These are phyloP conservation scores for Lactifluus piperatus DNA, from an alignment of 768 basidiomycete genomes.

Conservation along the genomic window DNA sequence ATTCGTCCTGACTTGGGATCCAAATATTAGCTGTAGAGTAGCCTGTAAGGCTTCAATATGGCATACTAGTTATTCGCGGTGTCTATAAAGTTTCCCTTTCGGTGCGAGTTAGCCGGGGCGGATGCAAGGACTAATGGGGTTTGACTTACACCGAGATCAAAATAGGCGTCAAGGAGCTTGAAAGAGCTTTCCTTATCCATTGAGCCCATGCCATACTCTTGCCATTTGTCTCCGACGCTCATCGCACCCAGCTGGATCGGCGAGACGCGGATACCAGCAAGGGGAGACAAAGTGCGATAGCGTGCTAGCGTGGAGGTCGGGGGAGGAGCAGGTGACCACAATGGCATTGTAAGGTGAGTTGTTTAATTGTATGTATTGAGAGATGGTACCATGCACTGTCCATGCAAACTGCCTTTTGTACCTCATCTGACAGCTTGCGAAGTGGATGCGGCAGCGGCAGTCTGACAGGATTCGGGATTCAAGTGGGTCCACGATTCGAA, in stretches of 20 bases:
- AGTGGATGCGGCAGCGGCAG: neutral
- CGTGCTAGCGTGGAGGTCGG: conserved; percentile 25
- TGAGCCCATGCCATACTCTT: conserved; percentile 23
- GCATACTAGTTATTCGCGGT: conserved; percentile 32
- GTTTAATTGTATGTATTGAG: neutral
- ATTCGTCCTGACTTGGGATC: conserved; percentile 20
- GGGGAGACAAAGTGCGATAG: conserved; percentile 28
- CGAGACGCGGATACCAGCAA: conserved; percentile 31
- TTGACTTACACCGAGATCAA: conserved; percentile 25
- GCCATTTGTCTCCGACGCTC: conserved; percentile 34
- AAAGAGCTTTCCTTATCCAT: conserved; percentile 32
- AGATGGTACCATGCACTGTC: too few relatives aligned
- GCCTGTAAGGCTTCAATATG: neutral
- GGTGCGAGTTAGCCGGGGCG: neutral
- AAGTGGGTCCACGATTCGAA: too few relatives aligned
- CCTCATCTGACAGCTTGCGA: neutral
- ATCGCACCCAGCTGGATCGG: conserved; percentile 32
- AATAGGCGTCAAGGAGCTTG: conserved; percentile 33
- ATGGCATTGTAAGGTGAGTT: neutral
- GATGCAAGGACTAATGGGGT: too few relatives aligned
- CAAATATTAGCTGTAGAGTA: neutral
- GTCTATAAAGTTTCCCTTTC: conserved; percentile 27
- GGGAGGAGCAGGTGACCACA: neutral
- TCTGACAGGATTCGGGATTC: too few relatives aligned
- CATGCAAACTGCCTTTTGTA: too few relatives aligned